Percentiles rank a stretch among this genome's conserved stretches.
Conservation (phyloP, 2,329 filamentous ascomycete species). For the Colletotrichum sp. region DNA sequence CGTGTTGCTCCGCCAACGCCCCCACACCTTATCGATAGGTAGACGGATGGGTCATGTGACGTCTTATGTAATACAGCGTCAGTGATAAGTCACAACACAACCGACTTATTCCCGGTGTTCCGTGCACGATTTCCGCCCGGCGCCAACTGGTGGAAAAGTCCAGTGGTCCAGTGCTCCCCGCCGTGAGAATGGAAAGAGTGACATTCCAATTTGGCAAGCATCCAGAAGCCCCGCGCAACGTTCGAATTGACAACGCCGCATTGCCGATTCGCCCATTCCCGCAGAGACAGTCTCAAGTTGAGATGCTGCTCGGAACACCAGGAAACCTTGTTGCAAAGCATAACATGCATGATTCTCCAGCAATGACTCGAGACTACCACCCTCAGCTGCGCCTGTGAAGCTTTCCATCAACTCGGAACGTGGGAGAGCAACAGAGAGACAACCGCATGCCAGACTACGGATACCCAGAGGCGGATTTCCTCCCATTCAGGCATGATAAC, state of each 20-base stretch:
- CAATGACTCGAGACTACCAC: background rate
- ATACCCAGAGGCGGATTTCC: background rate
- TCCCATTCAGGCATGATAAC: background rate
- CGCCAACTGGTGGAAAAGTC: background rate
- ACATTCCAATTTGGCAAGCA: background rate
- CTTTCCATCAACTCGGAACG: background rate
- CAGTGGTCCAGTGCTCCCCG: background rate
- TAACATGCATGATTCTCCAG: background rate
- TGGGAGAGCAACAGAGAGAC: background rate
- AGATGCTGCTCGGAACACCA: background rate
- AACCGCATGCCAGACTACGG: background rate
- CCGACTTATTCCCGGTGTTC: background rate
- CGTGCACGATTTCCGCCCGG: background rate
- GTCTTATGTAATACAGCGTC: background rate
- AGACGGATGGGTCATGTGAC: background rate
- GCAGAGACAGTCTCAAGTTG: background rate
- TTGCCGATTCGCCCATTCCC: background rate
- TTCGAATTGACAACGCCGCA: background rate
- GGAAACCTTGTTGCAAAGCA: slow-evolving; percentile 3
- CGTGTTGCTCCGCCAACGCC: slow-evolving; percentile 18
- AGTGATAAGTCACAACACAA: background rate
- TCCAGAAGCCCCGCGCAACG: background rate
- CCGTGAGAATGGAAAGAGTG: background rate
- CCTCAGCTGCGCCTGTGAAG: background rate
- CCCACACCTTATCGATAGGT: background rate